Percentiles rank a stretch among this genome's conserved stretches.
Conservation (phyloP, 345 rosid species). For the Nasturtium officinale region DNA sequence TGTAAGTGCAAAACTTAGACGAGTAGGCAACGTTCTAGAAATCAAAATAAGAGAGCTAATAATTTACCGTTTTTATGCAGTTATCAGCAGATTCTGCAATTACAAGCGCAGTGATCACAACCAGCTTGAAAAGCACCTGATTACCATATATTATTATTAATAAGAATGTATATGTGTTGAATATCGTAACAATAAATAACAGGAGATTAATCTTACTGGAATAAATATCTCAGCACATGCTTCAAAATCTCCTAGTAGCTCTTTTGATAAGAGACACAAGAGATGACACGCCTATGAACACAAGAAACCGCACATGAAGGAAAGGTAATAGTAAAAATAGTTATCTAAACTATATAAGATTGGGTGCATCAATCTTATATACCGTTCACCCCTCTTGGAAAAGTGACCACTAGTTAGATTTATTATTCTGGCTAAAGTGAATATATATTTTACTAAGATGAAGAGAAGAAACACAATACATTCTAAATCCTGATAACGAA, state of each 20-base stretch:
- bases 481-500: slow-evolving; percentile 2
- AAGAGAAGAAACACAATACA: slow-evolving; percentile 16
- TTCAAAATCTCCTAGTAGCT: slow-evolving; percentile 96
- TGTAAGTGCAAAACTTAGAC: slow-evolving; percentile 38
- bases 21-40: slow-evolving; percentile 17
- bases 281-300: slow-evolving; percentile 83
- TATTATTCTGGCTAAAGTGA: slow-evolving; percentile 17
- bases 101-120: slow-evolving; percentile 99
- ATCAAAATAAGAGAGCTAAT: slow-evolving; percentile 10
- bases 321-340: slow-evolving; percentile 13
- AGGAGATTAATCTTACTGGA: slow-evolving; percentile 65
- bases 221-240: slow-evolving; percentile 90
- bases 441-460: slow-evolving; percentile 2
- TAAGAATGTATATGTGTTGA: slow-evolving; percentile 25
- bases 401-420: slow-evolving; percentile 4
- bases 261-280: slow-evolving; percentile 91
- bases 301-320: slow-evolving; percentile 24
- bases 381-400: slow-evolving; percentile 7
- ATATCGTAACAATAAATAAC: slow-evolving; percentile 22
- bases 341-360: slow-evolving; percentile 24
- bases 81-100: slow-evolving; percentile 99
- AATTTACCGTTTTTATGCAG: slow-evolving; percentile 91
- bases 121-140: slow-evolving; percentile 99
- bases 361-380: slow-evolving; percentile 8
- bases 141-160: slow-evolving; percentile 51